Evolutionary conservation across 1,284 basidiomycete species (phyloP).

Genomic region (Xerocomus amazonicus): DNA sequence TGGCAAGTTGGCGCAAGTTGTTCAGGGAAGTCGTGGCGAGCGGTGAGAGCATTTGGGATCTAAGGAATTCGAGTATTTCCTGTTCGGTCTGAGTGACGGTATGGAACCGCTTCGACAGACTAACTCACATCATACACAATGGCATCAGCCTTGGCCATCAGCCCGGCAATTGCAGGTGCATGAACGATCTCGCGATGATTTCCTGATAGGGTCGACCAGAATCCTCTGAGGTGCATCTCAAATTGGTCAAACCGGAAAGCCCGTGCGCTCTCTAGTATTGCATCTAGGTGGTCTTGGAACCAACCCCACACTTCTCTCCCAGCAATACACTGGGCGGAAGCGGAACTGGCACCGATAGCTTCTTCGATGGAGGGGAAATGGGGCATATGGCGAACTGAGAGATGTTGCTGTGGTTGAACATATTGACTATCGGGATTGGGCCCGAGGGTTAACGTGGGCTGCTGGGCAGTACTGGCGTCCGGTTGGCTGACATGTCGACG

Average conservation of each 20-base stretch:
- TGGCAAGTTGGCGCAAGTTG: constrained; percentile 75
- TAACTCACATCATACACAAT: constrained; percentile 79
- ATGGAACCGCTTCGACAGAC: background rate
- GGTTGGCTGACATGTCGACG: constrained; percentile 62
- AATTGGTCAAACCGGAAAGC: constrained; percentile 82
- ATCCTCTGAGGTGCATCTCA: constrained; percentile 76
- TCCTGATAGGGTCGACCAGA: constrained; percentile 73
- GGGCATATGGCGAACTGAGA: constrained; percentile 72
- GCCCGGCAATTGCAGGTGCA: constrained; percentile 79
- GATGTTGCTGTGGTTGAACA: constrained; percentile 40
- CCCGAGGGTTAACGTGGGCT: constrained; percentile 52
- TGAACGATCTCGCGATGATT: constrained; percentile 81
- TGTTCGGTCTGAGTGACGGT: constrained; percentile 33
- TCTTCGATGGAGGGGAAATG: constrained; percentile 83
- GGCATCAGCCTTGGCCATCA: constrained; percentile 86
- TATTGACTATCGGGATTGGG: constrained; percentile 43
- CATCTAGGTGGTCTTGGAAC: constrained; percentile 83
- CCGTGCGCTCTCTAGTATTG: constrained; percentile 71
- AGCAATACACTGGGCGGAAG: constrained; percentile 67
- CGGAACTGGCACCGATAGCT: constrained; percentile 69
- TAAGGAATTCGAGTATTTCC: constrained; percentile 83
- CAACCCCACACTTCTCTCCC: constrained; percentile 82
- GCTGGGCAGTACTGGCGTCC: constrained; percentile 45
- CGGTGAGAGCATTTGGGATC: constrained; percentile 78
- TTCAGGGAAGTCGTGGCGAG: constrained; percentile 65